Conservation (phyloP, 495 filamentous ascomycete species). For the Xylaria sp. region DNA sequence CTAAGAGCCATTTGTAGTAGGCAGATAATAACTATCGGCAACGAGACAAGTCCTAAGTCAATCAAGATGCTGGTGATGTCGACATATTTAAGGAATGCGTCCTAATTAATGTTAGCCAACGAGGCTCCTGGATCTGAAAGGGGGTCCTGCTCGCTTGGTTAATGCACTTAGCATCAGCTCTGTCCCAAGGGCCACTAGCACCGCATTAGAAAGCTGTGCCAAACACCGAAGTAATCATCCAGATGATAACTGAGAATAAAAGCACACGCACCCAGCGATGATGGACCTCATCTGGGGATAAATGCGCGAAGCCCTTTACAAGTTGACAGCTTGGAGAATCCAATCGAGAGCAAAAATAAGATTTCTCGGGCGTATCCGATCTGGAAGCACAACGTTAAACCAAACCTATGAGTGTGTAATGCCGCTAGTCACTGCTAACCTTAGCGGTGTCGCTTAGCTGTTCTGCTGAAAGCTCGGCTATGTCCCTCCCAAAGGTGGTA, state of each 20-base stretch:
- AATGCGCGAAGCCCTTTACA: conserved; percentile 32
- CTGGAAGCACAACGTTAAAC: conserved; percentile 27
- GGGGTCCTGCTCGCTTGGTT: conserved; percentile 40
- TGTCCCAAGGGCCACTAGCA: conserved; percentile 48
- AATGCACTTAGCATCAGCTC: conserved; percentile 44
- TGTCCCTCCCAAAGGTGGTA: conserved; percentile 32
- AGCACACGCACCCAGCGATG: conserved; percentile 30
- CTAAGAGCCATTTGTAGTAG: conserved; percentile 33
- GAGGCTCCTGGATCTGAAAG: neutral
- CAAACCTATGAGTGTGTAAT: neutral
- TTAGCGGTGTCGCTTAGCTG: conserved; percentile 32
- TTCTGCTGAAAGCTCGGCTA: conserved; percentile 26
- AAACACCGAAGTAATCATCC: conserved; percentile 46
- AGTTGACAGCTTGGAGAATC: conserved; percentile 36
- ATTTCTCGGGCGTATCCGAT: conserved; percentile 36
- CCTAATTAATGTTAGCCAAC: conserved; percentile 29
- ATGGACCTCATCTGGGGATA: conserved; percentile 36
- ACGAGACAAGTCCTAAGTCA: conserved; percentile 47
- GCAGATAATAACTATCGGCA: conserved; percentile 48
- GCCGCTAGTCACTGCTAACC: conserved; percentile 13
- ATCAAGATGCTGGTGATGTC: conserved; percentile 52
- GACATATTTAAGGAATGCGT: conserved; percentile 51
- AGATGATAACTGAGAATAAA: conserved; percentile 28
- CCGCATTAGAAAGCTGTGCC: conserved; percentile 53
- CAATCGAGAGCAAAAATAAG: conserved; percentile 36